A percentile compares a stretch with the other conserved stretches of the same genome.
phyloP scores from a whole-genome alignment of 2,329 filamentous ascomycete species.

The Fusarium concolor region DNA sequence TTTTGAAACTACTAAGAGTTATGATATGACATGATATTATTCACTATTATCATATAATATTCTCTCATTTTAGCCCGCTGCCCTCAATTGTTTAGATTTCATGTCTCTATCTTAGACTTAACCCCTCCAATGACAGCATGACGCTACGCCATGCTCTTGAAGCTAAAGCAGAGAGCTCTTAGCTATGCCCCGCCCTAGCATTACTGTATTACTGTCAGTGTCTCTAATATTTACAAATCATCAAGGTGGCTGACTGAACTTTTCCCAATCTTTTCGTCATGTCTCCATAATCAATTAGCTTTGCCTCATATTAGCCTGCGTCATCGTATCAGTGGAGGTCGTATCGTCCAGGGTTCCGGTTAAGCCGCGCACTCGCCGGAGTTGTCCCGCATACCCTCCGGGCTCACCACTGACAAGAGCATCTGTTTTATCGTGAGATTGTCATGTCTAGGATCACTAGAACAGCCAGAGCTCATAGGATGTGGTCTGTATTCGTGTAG shows the following conservation, averaged over 20 bases:
- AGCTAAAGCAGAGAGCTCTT: constrained; percentile 20
- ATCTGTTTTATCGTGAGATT: not conserved
- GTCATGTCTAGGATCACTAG: not conserved
- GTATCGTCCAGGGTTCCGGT: constrained; percentile 1
- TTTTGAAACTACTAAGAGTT: no score
- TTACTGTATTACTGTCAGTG: not conserved
- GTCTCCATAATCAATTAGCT: constrained; percentile 37
- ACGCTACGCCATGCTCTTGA: constrained; percentile 24
- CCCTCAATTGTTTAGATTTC: no score
- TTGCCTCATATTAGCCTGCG: not conserved
- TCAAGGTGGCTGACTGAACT: constrained; percentile 29
- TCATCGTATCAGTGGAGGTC: constrained; percentile 19
- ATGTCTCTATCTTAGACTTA: not conserved
- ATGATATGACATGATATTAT: no score
- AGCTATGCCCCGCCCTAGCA: constrained; percentile 5
- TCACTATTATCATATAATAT: no score
- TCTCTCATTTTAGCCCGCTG: not conserved
- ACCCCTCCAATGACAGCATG: constrained; percentile 41
- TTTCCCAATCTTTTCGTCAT: constrained; percentile 32
- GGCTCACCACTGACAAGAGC: constrained; percentile 6
- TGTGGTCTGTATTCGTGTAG: no score
- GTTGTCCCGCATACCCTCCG: constrained; percentile 23
- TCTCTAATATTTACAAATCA: constrained; percentile 35
- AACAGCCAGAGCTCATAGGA: not conserved
- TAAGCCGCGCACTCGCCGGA: constrained; percentile 25